phyloP scores from a whole-genome alignment of 208 protist genomes.

The Tetramitus jugosus region DNA sequence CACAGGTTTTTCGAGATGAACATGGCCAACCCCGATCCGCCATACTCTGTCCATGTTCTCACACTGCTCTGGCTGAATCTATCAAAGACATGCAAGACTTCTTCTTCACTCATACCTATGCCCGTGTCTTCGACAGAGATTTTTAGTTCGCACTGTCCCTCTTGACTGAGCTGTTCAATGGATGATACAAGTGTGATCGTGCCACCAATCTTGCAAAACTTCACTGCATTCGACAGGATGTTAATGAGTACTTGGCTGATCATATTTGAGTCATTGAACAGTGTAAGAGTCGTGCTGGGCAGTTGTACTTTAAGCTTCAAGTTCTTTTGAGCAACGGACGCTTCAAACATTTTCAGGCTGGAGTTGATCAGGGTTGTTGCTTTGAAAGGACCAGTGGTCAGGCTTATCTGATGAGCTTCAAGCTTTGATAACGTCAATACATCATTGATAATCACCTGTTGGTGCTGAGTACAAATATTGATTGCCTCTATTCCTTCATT shows the following conservation, averaged over 20 bases:
- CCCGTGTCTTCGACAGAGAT: not conserved
- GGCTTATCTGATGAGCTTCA: not conserved
- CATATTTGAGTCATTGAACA: not conserved
- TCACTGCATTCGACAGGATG: not conserved
- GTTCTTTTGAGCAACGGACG: not conserved
- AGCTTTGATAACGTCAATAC: not conserved
- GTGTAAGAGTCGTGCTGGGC: not conserved
- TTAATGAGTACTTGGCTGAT: not conserved
- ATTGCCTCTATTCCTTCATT: not conserved
- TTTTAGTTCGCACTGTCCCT: not conserved
- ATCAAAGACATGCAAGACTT: not conserved
- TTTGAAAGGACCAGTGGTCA: not conserved
- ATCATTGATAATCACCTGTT: not conserved
- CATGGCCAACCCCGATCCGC: not conserved
- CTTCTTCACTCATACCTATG: not conserved
- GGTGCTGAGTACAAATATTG: not conserved
- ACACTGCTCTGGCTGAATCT: not conserved
- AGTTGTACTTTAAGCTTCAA: not conserved
- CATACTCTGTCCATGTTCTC: not conserved
- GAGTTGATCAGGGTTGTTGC: not conserved
- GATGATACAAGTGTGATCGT: too few species aligned
- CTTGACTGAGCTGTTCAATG: not conserved
- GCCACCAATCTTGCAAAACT: not conserved
- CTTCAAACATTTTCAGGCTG: not conserved
- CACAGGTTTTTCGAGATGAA: not conserved